Evolutionary conservation across 176 grass and related monocot genomes (phyloP).

Genomic region (Thalia dealbata): DNA sequence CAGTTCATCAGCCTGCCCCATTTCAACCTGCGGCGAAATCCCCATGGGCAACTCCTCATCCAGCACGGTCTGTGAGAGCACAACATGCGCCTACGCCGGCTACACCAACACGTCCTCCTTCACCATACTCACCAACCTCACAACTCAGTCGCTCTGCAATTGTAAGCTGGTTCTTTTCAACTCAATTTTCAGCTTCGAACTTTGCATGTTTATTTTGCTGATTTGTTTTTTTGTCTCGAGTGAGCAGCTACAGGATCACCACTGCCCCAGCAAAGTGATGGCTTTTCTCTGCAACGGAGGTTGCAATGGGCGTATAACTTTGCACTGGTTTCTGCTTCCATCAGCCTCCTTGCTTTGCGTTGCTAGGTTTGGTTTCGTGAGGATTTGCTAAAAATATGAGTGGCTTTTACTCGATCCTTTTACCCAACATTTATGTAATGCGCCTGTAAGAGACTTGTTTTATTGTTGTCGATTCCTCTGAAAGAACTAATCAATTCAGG

Average conservation of each 20-base stretch:
- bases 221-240: no score
- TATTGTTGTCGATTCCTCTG: background rate
- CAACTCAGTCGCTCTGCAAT: conserved; percentile 44
- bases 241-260: conserved; percentile 1
- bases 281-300: background rate
- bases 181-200: no score
- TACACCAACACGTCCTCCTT: conserved; percentile 69
- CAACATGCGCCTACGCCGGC: conserved; percentile 51
- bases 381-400: no score
- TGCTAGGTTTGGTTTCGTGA: background rate
- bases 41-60: conserved; percentile 58
- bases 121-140: conserved; percentile 56
- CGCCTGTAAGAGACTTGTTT: background rate
- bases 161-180: conserved; percentile 25
- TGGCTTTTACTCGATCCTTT: background rate
- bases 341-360: background rate
- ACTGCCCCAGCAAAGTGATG: background rate
- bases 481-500: background rate
- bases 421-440: background rate
- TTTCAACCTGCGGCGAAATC: conserved; percentile 50
- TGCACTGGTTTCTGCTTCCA: background rate
- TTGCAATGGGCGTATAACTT: background rate
- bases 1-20: conserved; percentile 37
- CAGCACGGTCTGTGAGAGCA: conserved; percentile 40
- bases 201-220: no score